Evolutionary conservation across 176 grass and related monocot genomes (phyloP), one percentile per base, ranked within the genome.

Genomic region (Avena sativa): DNA sequence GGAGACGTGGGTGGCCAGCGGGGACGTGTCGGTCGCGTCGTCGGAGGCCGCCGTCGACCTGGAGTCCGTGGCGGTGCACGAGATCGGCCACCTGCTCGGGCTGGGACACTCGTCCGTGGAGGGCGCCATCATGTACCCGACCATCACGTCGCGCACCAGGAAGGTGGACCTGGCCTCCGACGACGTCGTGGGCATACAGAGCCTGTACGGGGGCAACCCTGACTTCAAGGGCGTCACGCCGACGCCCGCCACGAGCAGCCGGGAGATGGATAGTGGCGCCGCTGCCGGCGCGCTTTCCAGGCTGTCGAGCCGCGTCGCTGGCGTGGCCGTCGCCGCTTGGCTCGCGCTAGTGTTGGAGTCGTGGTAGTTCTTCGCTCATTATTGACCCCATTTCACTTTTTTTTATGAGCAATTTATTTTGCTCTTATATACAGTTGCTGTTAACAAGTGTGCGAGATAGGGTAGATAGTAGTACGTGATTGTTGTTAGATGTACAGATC

Each of bases 21-120:
- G 88, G 50, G 92, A 94, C 74, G 86, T 90, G 28, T 32, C 84
- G 12, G 3, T 0, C 6, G 89, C 90, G 14, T 63, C 79, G 11
- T 87, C 94, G 5, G 52, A 52, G 20, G 80, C 2, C 9, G 97
- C 97, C 23, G 82, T 99, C 0, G 97, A 99, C 84, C 86, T 99
- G 38, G 97, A 98, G 80, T 98, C 96, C 1, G 96, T 98, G 64
- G 96, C 92, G 2, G 97, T 99, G 87, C 97, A 99, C 81, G 97
- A 99, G 87, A 99, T 99, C 69, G 97, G 94, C 1, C 97, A 99
- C 84, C 88, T 99, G 55, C 90, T 99, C 12, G 97, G 97, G 13
- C 89, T 99, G 0, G 94, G 89, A 8, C 94, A 99, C 94, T 86
- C 94, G n/a, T 28, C 85, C 23, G 87, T 84, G 67, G 10, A 28